phyloP scores from a whole-genome alignment of 129 eudicot genomes.

The Escallonia herrerae region DNA sequence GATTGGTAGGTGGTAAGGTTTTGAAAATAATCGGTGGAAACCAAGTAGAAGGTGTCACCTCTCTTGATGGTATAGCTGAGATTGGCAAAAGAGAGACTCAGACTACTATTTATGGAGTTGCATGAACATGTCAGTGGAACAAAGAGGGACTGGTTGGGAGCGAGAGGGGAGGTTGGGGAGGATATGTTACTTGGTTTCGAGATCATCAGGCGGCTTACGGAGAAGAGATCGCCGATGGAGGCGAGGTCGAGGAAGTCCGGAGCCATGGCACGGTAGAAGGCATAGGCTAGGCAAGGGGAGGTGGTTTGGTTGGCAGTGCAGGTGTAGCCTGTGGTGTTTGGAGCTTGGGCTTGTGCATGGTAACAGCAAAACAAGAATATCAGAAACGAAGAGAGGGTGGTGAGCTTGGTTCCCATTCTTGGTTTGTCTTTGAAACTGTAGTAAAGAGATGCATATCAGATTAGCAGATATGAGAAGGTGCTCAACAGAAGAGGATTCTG shows the following conservation, averaged over 20 bases:
- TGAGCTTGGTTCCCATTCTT: background rate
- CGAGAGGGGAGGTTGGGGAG: slow-evolving; percentile 41
- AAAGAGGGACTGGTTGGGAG: slow-evolving; percentile 60
- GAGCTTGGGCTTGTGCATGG: slow-evolving; percentile 3
- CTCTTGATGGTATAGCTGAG: slow-evolving; percentile 42
- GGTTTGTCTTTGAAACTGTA: slow-evolving; percentile 15
- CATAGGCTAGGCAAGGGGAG: slow-evolving; percentile 48
- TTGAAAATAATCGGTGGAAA: slow-evolving; percentile 37
- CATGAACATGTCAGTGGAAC: slow-evolving; percentile 77
- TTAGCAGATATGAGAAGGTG: background rate
- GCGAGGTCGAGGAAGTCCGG: slow-evolving; percentile 58
- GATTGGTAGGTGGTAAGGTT: slow-evolving; percentile 79
- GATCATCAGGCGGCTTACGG: slow-evolving; percentile 61
- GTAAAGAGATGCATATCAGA: background rate
- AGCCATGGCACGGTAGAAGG: slow-evolving; percentile 45
- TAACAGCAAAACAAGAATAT: background rate
- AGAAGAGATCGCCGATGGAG: slow-evolving; percentile 64
- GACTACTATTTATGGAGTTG: slow-evolving; percentile 36
- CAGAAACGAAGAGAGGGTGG: background rate
- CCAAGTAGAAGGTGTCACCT: slow-evolving; percentile 53
- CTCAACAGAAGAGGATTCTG: background rate
- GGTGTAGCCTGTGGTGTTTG: slow-evolving; percentile 9
- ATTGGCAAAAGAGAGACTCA: slow-evolving; percentile 52
- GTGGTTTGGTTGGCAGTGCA: slow-evolving; percentile 14
- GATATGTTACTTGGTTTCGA: slow-evolving; percentile 65